Conservation (phyloP, 176 grass and related monocot species). For the Aegilops speltoides region DNA sequence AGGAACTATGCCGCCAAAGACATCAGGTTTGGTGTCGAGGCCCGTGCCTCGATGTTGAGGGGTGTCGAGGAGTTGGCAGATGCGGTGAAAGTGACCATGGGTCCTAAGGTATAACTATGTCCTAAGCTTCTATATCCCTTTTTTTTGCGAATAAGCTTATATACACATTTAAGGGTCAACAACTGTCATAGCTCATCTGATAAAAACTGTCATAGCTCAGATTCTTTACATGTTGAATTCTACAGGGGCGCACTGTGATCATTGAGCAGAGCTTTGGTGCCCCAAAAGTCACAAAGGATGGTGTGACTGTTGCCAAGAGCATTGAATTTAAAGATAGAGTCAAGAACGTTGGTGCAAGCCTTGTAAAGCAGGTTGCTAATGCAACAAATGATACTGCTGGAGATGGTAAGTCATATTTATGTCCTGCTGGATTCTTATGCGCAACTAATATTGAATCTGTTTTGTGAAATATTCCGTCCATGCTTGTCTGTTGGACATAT, state of each 20-base stretch:
- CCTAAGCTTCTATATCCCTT: neutral
- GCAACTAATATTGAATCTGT: neutral
- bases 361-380: constrained; percentile 98
- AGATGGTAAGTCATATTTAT: constrained; percentile 59
- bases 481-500: neutral
- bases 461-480: neutral
- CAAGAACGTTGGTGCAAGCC: constrained; percentile 93
- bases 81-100: constrained; percentile 97
- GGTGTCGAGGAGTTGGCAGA: constrained; percentile 93
- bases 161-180: neutral
- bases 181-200: neutral
- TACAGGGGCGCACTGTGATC: constrained; percentile 84
- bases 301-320: constrained; percentile 98
- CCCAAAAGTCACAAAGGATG: constrained; percentile 97
- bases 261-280: constrained; percentile 97
- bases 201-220: neutral
- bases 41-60: constrained; percentile 89
- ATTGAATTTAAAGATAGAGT: constrained; percentile 92
- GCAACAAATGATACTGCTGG: constrained; percentile 95
- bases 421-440: neutral
- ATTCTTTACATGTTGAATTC: neutral
- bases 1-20: constrained; percentile 97
- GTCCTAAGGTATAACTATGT: constrained; percentile 72
- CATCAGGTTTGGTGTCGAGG: constrained; percentile 95
- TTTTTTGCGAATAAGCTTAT: neutral